Percentiles rank a stretch among this genome's conserved stretches.
Conservation (phyloP, 495 filamentous ascomycete species). For the Collariella sp. region DNA sequence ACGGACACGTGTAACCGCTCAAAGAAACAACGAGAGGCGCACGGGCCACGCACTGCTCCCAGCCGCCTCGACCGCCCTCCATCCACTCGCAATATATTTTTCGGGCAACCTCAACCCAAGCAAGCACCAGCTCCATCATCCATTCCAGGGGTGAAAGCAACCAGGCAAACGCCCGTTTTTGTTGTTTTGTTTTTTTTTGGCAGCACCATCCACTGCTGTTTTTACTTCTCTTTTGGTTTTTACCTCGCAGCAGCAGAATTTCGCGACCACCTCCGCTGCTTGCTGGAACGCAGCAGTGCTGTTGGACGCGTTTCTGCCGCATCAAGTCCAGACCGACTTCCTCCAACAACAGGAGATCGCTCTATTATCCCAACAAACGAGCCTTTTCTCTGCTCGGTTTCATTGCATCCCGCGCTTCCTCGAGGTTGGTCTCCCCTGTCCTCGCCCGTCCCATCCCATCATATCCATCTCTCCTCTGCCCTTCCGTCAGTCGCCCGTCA, state of each 20-base stretch:
- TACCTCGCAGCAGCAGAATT: not conserved
- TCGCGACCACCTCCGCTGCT: conserved; percentile 2
- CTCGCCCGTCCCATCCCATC: too few relatives aligned
- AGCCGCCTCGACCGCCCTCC: conserved; percentile 3
- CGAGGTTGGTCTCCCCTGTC: not conserved
- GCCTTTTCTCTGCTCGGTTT: not conserved
- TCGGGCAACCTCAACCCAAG: not conserved
- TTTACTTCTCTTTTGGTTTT: not conserved
- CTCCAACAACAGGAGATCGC: too few relatives aligned
- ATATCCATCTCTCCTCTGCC: not conserved
- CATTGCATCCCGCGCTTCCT: not conserved
- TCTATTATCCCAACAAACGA: too few relatives aligned
- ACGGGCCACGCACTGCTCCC: conserved; percentile 4
- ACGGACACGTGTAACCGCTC: conserved; percentile 14
- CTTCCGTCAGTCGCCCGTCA: conserved; percentile 9
- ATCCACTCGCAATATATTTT: conserved; percentile 4
- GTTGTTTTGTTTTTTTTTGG: not conserved
- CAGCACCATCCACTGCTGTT: not conserved
- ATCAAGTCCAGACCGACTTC: too few relatives aligned
- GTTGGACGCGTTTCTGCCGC: not conserved
- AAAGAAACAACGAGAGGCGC: not conserved
- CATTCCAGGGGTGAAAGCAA: not conserved
- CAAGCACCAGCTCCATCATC: not conserved
- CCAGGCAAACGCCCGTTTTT: not conserved
- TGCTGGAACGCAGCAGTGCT: not conserved